Conservation (phyloP, 331 rosid genomes). For the Quercus phellos region DNA sequence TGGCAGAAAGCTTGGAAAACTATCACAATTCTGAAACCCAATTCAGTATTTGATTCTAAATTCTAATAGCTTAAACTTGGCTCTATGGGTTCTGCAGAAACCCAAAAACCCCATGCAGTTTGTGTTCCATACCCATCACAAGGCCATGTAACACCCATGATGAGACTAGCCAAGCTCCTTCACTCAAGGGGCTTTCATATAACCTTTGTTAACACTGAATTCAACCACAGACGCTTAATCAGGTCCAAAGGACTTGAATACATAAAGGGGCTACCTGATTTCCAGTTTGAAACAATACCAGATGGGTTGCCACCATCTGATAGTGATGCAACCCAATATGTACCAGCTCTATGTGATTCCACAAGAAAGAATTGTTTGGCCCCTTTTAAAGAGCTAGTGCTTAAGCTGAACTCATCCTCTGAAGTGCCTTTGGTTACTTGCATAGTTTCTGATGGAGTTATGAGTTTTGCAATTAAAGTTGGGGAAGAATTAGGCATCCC, state of each 20-base stretch:
- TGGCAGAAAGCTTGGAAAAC: neutral
- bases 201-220: constrained; percentile 27
- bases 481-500: constrained; percentile 33
- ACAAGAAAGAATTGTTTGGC: constrained; percentile 25
- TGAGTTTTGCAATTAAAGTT: constrained; percentile 38
- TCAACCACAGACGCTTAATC: constrained; percentile 27
- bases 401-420: constrained; percentile 22
- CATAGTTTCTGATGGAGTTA: constrained; percentile 40
- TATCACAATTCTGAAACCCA: neutral
- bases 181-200: constrained; percentile 31
- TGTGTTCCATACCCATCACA: constrained; percentile 32
- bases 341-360: constrained; percentile 28
- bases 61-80: neutral
- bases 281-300: constrained; percentile 39
- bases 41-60: neutral
- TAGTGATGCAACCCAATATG: constrained; percentile 40
- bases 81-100: neutral
- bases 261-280: constrained; percentile 17
- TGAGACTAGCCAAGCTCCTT: constrained; percentile 35
- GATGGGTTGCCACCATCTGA: constrained; percentile 51
- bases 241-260: constrained; percentile 28
- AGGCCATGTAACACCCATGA: constrained; percentile 39
- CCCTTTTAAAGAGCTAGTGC: constrained; percentile 45
- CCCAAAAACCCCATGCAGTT: constrained; percentile 19
- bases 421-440: constrained; percentile 30